Base-by-base conservation (phyloP, 179 eudicot species). In the Sideroxylon spinosum region DNA sequence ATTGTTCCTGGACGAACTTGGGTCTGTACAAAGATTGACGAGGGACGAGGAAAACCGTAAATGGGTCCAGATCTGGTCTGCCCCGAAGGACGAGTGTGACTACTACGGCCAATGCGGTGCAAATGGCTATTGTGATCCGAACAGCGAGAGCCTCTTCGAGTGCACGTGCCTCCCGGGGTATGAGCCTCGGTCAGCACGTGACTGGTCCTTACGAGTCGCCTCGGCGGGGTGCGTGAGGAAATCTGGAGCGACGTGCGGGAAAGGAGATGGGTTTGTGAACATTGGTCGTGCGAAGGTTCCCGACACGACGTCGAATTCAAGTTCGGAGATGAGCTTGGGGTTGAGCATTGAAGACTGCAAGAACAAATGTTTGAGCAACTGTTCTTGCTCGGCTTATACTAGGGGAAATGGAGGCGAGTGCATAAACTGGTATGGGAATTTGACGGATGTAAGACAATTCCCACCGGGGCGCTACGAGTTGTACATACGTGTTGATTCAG, bases 141-240 rank as follows among this genome's bases (percentile, higher is more conserved):
- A 55, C 28, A 74, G 46, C 9, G 61, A n/a, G 6, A 56, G 59
- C 10, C 59, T 23, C 11, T 74, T 74, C 59, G 78, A 66, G 68
- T 88, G 91, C 76, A 72, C 61, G 46, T 88, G 91, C 63, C 76
- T 88, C 46, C 84, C 80, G 10, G 91, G 90, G 7, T 89, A 73
- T 55, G 79, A 63, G 23, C 90, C 90, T 0, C 79, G 67, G 80
- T 71, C 66, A 4, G 69, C 62, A 2, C 70, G 60, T 7, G 81
- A 81, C 26, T 89, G 91, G 91, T 79, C 62, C 46, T 63, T 63
- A 22, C 81, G 87, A 0, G 44, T 25, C 26, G 68, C 37, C 6
- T 23, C 68, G 17, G 44, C 37, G 2, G 68, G 68, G 44, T 73
- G 76, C 26, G 3, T 81, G 2, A 61, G 73, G 46, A 84, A 81